phyloP scores from a whole-genome alignment of 2,329 filamentous ascomycete genomes.

The Fusarium solani-melongenae region DNA sequence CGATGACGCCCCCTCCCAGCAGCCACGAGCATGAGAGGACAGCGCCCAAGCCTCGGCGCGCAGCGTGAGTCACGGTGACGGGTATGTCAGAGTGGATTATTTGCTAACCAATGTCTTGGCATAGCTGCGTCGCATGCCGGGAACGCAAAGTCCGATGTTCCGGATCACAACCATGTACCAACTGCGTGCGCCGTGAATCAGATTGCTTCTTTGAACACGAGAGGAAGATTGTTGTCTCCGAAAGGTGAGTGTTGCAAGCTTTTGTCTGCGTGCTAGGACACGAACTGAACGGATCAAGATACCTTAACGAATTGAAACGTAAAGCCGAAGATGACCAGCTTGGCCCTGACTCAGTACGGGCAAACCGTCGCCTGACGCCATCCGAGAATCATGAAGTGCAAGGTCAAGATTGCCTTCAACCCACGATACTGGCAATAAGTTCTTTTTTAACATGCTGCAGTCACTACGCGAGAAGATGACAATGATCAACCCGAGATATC shows the following conservation, averaged over 20 bases:
- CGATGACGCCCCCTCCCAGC: neutral
- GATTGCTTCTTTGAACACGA: constrained; percentile 11
- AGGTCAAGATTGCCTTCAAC: neutral
- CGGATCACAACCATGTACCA: constrained; percentile 3
- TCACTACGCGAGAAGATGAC: neutral
- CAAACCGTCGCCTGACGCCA: neutral
- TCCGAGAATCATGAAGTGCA: neutral
- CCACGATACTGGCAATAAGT: neutral
- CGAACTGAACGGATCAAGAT: neutral
- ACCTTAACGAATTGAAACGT: constrained; percentile 12
- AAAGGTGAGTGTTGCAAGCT: neutral
- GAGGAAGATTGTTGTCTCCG: constrained; percentile 5
- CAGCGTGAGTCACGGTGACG: neutral
- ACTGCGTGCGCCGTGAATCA: constrained; percentile 1
- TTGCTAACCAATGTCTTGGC: neutral
- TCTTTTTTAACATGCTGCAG: neutral
- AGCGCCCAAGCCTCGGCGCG: neutral
- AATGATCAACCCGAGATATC: neutral
- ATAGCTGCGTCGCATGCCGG: constrained; percentile 4
- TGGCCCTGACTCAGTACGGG: neutral
- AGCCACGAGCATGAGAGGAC: neutral
- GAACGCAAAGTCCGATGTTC: constrained; percentile 20
- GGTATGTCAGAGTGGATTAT: neutral
- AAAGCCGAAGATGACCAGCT: neutral
- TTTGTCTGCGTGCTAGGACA: neutral